A percentile compares a stretch with the other conserved stretches of the same genome.
phyloP scores from a whole-genome alignment of 352 stramenopile genomes.

The Phytophthora sp. region DNA sequence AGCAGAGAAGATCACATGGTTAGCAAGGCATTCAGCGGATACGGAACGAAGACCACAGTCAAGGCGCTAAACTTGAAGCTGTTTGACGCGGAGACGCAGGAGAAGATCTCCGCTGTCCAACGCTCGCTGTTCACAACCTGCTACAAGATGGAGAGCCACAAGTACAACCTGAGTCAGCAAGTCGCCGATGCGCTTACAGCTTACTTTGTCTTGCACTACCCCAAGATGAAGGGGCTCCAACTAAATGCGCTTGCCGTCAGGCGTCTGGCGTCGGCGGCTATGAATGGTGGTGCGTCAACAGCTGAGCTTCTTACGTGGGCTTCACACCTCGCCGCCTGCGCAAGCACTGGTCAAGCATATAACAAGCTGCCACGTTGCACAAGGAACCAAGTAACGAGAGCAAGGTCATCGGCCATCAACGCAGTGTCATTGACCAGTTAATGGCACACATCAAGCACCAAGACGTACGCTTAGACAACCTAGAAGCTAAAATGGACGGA shows the following conservation, averaged over 20 bases:
- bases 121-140: slow-evolving; percentile 14
- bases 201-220: no score
- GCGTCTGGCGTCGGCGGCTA: not conserved
- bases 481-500: not conserved
- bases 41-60: not conserved
- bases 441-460: not conserved
- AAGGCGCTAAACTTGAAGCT: not conserved
- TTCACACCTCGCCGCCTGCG: not conserved
- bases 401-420: not conserved
- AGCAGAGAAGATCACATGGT: not conserved
- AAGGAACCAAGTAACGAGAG: not conserved
- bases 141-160: slow-evolving; percentile 2
- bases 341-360: not conserved
- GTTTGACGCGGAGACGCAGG: slow-evolving; percentile 13
- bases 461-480: not conserved
- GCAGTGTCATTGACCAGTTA: not conserved
- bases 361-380: not conserved
- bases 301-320: slow-evolving; percentile 12
- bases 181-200: not conserved
- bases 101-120: not conserved
- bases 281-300: not conserved
- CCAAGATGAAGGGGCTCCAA: not conserved
- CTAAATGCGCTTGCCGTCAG: not conserved
- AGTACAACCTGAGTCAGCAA: not conserved
- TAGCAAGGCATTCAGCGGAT: not conserved